phyloP scores from a whole-genome alignment of 768 basidiomycete genomes.

The Termitomyces heimii region DNA sequence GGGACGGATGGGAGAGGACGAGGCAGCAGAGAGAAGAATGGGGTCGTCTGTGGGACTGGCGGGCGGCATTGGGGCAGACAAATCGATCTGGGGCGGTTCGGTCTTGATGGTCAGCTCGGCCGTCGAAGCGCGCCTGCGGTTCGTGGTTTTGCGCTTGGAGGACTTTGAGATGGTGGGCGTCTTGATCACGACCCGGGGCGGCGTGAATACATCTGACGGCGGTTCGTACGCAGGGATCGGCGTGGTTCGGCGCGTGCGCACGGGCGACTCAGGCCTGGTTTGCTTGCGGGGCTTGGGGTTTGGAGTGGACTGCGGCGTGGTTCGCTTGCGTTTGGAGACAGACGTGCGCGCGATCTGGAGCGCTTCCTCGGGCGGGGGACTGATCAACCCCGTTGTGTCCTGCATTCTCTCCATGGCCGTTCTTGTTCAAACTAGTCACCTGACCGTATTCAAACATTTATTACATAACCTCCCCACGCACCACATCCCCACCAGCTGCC shows the following conservation, averaged over 20 bases:
- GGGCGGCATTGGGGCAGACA: slow-evolving; percentile 55
- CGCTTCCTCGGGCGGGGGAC: slow-evolving; percentile 59
- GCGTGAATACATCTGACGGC: slow-evolving; percentile 62
- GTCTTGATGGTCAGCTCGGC: slow-evolving; percentile 41
- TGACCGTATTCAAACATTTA: neutral
- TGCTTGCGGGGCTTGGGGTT: slow-evolving; percentile 61
- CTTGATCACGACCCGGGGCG: slow-evolving; percentile 56
- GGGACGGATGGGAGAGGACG: slow-evolving; percentile 17
- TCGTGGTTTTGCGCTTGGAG: slow-evolving; percentile 24
- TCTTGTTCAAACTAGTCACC: neutral
- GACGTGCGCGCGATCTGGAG: slow-evolving; percentile 24
- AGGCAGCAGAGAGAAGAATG: slow-evolving; percentile 48
- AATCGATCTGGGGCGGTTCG: slow-evolving; percentile 61
- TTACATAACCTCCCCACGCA: slow-evolving; percentile 23
- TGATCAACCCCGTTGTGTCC: slow-evolving; percentile 26
- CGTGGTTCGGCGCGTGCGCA: slow-evolving; percentile 35
- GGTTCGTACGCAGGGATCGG: slow-evolving; percentile 62
- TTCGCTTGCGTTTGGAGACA: slow-evolving; percentile 34
- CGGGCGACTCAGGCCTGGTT: neutral
- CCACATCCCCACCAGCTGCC: slow-evolving; percentile 73
- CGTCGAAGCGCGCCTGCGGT: slow-evolving; percentile 11
- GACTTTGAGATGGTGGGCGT: slow-evolving; percentile 34
- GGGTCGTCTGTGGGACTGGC: slow-evolving; percentile 76
- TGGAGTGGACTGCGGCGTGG: slow-evolving; percentile 35
- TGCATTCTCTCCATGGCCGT: slow-evolving; percentile 6